Evolutionary conservation across 75 land plant species (phyloP), one percentile per base, ranked within the genome.

Genomic region (Sequoia sempervirens): DNA sequence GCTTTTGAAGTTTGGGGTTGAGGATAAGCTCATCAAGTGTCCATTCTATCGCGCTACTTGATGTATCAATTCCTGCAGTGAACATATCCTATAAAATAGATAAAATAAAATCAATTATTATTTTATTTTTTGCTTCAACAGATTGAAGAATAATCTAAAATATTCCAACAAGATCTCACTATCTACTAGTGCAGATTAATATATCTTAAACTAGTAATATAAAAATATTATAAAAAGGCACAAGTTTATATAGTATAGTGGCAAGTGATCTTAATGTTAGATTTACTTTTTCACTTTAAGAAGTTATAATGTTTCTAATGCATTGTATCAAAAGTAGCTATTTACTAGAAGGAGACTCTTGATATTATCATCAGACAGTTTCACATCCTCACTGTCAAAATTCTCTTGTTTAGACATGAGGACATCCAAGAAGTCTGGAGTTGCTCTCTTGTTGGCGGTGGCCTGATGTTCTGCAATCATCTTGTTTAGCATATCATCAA

Each of bases 1-100:
- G 15, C 11, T 83, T 80, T 4, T 85, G 53, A 66, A 91, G 82
- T 5, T n/a, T 73, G 2, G 93, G 93, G 47, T 89, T 85, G 54
- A 64, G 80, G 40, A 91, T 23, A 58, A 89, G 86, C 84, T 91
- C 93, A 1, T 88, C 86, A 41, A 91, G 47, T 17, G 90, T 85
- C 90, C 92, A 91, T 38, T 89, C 89, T 20, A 89, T 73, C 37
- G 84, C 85, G 83, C 85, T 84, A 17, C 89, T 78, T 34, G 89
- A 83, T 72, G 89, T 90, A 82, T 87, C 89, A 1, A 87, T 87
- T 11, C 91, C 89, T n/a, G 89, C 87, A 4, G 82, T 78, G 54
- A 90, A 90, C 50, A 90, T 20, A 52, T 90, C 86, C 91, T 90
- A 69, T 75, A 75, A 32, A 66, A 75, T 6, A 75, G 0, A 32